Percentiles rank a stretch among this genome's conserved stretches.
Evolutionary conservation across 148 eudicot genomes (phyloP).

Genomic region (Rhododendron molle): DNA sequence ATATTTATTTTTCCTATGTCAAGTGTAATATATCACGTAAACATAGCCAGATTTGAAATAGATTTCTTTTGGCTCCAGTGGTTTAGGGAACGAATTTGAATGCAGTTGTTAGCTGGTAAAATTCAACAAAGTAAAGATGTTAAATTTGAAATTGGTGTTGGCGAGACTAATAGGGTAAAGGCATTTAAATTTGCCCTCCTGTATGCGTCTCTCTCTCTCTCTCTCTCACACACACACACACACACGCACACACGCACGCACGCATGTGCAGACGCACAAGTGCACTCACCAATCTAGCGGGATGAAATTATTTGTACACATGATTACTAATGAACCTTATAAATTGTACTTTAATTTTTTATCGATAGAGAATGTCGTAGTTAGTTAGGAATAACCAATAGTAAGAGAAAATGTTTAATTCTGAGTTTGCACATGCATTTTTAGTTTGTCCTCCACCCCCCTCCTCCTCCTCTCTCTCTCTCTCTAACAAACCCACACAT

Average conservation of each 20-base stretch:
- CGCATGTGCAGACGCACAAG: neutral
- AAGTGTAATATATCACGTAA: neutral
- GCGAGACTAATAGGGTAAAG: neutral
- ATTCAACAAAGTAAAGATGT: neutral
- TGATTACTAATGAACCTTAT: neutral
- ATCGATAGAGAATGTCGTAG: neutral
- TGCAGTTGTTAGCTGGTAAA: neutral
- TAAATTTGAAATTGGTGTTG: neutral
- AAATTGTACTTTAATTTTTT: neutral
- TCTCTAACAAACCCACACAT: neutral
- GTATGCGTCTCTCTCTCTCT: neutral
- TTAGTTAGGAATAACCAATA: neutral
- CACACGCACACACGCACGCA: too few species aligned
- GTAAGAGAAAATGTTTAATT: neutral
- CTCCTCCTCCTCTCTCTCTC: neutral
- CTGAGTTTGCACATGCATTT: neutral
- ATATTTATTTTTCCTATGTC: neutral
- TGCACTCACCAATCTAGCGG: neutral
- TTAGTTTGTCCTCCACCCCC: neutral
- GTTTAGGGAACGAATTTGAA: neutral
- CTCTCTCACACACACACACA: neutral
- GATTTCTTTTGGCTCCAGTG: neutral
- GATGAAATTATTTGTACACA: neutral
- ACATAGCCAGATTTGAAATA: neutral
- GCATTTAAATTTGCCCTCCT: neutral